These are phyloP conservation scores for Fremontodendron californicum DNA, from an alignment of 345 rosid species.

Conservation along the genomic window DNA sequence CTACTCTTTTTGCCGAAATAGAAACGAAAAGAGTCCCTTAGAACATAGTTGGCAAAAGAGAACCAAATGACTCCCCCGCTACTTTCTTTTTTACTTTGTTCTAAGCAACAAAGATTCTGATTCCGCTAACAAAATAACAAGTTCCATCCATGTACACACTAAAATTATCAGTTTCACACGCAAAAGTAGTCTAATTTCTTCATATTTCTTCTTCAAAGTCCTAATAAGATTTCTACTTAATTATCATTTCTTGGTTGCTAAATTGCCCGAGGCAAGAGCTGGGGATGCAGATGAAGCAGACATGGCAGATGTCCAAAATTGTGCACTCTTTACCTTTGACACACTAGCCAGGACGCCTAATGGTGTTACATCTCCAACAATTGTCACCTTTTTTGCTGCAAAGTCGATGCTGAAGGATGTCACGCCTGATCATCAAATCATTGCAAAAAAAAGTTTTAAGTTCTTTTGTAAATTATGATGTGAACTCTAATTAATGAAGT, in stretches of 20 bases:
- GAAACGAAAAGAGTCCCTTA: not conserved
- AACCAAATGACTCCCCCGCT: not conserved
- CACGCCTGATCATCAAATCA: conserved; percentile 54
- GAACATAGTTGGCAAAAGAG: conserved; percentile 4
- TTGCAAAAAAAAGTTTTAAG: not conserved
- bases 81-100: not conserved
- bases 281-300: conserved; percentile 18
- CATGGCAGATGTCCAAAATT: conserved; percentile 51
- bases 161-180: not conserved
- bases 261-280: conserved; percentile 8
- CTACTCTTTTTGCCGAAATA: not conserved
- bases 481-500: not conserved
- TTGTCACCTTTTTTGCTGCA: conserved; percentile 83
- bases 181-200: not conserved
- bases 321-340: conserved; percentile 87
- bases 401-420: conserved; percentile 82
- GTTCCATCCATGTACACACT: conserved; percentile 17
- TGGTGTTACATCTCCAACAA: conserved; percentile 77
- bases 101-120: conserved; percentile 20
- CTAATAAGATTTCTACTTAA: not conserved
- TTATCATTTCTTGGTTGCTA: conserved; percentile 20
- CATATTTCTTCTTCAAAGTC: not conserved
- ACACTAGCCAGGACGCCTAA: conserved; percentile 64
- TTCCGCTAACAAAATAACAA: conserved; percentile 7
- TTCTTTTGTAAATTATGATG: not conserved